Base-by-base conservation (phyloP, 352 stramenopile genomes). In the Thraustochytrium sp. region DNA sequence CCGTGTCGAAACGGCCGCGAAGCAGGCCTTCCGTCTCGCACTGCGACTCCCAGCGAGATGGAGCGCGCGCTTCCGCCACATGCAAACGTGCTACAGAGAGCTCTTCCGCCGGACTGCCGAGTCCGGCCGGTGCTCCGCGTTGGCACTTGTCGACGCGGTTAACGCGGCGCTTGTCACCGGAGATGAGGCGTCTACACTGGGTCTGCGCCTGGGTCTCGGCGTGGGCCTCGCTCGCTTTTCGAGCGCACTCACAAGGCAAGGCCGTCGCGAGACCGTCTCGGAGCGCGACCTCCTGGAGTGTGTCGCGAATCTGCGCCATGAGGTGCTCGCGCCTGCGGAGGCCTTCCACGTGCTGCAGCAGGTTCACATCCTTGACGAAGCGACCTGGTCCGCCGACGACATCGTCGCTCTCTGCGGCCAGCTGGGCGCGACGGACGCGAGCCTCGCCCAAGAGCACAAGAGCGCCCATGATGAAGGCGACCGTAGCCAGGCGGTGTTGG, bases 301-400 rank as follows among this genome's bases (percentile, higher is more conserved):
- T 29, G 51, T 29, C 3, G 51, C 34, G 13, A 5, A 55, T 36
- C n/a, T 73, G 2, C 74, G 54, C 46, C 18, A 16, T 31, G 42
- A 68, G 44, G 51, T 54, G 11, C 46, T 65, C 34, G 23, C 51
- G 23, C 42, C 37, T 5, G 74, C 48, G 29, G 34, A 82, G 29
- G n/a, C 36, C 36, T 82, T 73, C 29, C 51, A 82, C n/a, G 51
- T 76, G 5, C 42, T 82, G 3, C 37, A 44, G 16, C 34, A 72
- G 26, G 59, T 72, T 11, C 34, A 72, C 59, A 44, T 72, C 46
- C 26, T 72, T 11, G 59, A 72, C 9, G 26, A 31, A 1, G 59
- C 9, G 16, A 49, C 18, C 8, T 72, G 40, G 0, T 49, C 59
- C 11, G 26, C 59, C 8, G 59, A 72, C 46, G 16, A 49, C 23